Evolutionary conservation across 2,329 filamentous ascomycete species (phyloP), one percentile per base, ranked within the genome.

Genomic region (Zymoseptoria ardabiliae): DNA sequence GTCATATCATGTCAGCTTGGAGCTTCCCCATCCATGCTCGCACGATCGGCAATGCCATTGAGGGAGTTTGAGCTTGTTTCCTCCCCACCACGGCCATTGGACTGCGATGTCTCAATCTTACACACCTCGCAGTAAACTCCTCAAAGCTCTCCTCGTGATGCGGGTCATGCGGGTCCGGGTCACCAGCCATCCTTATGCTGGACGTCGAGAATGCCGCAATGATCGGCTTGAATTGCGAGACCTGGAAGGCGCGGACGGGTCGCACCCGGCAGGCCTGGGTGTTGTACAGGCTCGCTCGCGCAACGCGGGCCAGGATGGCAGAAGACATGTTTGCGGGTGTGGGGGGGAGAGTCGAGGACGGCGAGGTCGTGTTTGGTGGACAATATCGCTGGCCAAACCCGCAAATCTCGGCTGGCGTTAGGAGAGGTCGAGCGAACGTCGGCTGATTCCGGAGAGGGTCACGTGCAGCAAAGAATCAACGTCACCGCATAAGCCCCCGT

Each of bases 111-210:
- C 4, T 17, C 35, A 45, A 45, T 45, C 5, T 3, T 17, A 53
- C 81, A 69, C 90, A 99, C 94, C 94, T 92, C 72, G 91, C 89
- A 79, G 90, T 91, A 80, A 99, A 99, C 82, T 97, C 92, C 83
- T 99, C 94, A 72, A 96, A 99, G 72, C 89, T 96, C 86, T 99
- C 94, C 79, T 99, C 94, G 74, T 87, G 85, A 78, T 96, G 90
- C 73, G 78, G 77, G 65, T 82, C 79, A 60, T 72, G 71, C 57
- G 71, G 64, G 67, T 74, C 69, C 22, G 51, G 51, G 67, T 70
- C 65, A 13, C 35, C 35, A 45, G 35, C 63, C 62, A 68, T 60
- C 58, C 69, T 68, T 57, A 73, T 79, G 69, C 76, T 77, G 68
- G 77, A 78, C 71, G 81, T 82, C 70, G 82, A 82, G 70, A 84